Evolutionary conservation across 495 filamentous ascomycete genomes (phyloP), one percentile per base, ranked within the genome.

Genomic region (Penicillium longicatenatum): DNA sequence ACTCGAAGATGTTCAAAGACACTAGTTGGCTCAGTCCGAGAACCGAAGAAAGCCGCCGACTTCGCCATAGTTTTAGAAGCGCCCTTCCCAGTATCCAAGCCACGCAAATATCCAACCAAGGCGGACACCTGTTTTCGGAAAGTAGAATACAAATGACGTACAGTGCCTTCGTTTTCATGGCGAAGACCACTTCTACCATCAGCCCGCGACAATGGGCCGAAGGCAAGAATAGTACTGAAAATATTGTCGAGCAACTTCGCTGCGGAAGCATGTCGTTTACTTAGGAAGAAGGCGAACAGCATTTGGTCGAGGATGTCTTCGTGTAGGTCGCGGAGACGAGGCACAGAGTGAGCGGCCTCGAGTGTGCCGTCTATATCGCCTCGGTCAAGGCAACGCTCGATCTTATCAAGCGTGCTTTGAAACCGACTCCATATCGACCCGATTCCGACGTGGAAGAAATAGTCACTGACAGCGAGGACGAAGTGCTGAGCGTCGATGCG

Each of bases 401-500:
- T 81, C 2, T 71, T 75, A 6, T 82, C 77, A 10, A 96, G 75
- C 53, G 84, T 87, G 1, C 66, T 58, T 60, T 89, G 82, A 53
- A 97, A 93, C 2, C 72, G 73, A 26, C 65, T 68, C 92, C 93
- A 97, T 1, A 83, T 84, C 5, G 78, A 79, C 9, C 79, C 80
- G 42, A 98, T 83, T 3, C 86, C 91, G 1, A 85, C 80, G 31
- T 92, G 88, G 55, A 92, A 91, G 66, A 91, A 87, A 63, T 97
- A 91, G 4, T 82, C 76, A 31, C 83, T 81, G 1, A 96, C 61
- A 9, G 84, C 80, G 8, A 79, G 72, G 21, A 94, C 77, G 58
- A 97, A 93, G 64, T 94, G 86, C 37, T 90, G 85, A 0, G 90
- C 86, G 59, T 96, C 89, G 31, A 88, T 78, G 12, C 84, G 76